Conservation (phyloP, 2,329 filamentous ascomycete genomes). For the Sporothrix pseudoabietina region DNA sequence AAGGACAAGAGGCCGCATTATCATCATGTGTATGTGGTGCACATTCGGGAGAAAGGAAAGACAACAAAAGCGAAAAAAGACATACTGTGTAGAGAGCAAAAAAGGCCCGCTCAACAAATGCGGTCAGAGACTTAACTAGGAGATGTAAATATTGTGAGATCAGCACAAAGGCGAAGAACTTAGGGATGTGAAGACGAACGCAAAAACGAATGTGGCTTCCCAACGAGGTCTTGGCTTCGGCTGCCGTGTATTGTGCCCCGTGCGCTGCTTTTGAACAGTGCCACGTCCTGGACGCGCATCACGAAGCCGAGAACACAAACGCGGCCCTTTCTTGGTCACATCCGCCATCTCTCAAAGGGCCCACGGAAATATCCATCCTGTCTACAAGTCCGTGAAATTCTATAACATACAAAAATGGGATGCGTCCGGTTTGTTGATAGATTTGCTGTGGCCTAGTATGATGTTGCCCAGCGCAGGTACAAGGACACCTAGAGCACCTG, state of each 20-base stretch:
- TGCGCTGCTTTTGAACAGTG: neutral
- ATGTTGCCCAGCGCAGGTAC: neutral
- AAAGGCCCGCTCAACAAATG: neutral
- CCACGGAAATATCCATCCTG: neutral
- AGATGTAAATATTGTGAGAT: neutral
- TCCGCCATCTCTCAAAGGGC: neutral
- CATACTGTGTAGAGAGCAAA: neutral
- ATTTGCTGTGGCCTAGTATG: neutral
- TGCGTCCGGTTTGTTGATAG: neutral
- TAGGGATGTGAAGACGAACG: neutral
- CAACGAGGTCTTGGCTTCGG: neutral
- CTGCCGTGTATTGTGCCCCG: neutral
- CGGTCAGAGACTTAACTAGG: neutral
- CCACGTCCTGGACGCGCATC: neutral
- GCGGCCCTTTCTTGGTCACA: neutral
- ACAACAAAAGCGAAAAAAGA: neutral
- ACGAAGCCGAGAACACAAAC: neutral
- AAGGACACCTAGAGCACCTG: neutral
- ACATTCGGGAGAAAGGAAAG: neutral
- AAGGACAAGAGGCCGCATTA: neutral
- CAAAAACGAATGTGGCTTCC: neutral
- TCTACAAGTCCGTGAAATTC: neutral
- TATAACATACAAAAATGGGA: neutral
- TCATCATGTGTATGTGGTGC: neutral
- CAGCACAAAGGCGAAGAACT: neutral